These are phyloP conservation scores for Linnemannia hyalina DNA, from an alignment of 192 early-diverging fungal genomes.

Conservation along the genomic window DNA sequence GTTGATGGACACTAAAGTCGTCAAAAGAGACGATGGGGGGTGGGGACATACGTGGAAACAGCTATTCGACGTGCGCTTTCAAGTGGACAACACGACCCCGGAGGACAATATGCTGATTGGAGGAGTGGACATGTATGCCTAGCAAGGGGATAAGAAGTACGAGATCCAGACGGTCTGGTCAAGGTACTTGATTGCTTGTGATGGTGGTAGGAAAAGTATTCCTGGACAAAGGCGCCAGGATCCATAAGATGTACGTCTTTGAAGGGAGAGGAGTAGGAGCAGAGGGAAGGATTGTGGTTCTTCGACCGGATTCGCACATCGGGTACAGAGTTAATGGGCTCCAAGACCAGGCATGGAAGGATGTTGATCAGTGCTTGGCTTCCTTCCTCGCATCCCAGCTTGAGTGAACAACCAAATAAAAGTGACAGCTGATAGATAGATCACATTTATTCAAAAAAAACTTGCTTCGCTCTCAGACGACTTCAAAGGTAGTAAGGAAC, in stretches of 20 bases:
- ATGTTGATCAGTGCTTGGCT: slow-evolving; percentile 21
- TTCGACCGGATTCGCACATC: slow-evolving; percentile 37
- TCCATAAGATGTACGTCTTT: background rate
- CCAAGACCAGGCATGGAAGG: slow-evolving; percentile 23
- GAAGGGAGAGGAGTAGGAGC: too few species aligned
- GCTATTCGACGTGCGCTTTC: background rate
- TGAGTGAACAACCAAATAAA: background rate
- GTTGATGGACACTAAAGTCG: slow-evolving; percentile 1
- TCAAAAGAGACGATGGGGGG: background rate
- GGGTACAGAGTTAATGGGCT: slow-evolving; percentile 21
- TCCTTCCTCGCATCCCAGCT: background rate
- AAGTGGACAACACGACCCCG: background rate
- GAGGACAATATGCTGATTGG: background rate
- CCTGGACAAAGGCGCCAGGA: background rate
- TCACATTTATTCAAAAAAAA: too few species aligned
- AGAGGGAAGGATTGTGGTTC: slow-evolving; percentile 23
- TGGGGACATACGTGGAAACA: slow-evolving; percentile 2
- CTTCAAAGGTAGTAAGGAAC: background rate
- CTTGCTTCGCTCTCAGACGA: background rate
- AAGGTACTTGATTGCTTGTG: slow-evolving; percentile 22
- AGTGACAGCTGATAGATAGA: too few species aligned
- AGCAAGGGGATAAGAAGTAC: slow-evolving; percentile 11
- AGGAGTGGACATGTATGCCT: background rate
- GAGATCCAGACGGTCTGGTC: background rate
- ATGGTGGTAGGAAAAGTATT: slow-evolving; percentile 23